Base-by-base conservation (phyloP, 1,139 yeast species). In the Pneumocystis canis region DNA sequence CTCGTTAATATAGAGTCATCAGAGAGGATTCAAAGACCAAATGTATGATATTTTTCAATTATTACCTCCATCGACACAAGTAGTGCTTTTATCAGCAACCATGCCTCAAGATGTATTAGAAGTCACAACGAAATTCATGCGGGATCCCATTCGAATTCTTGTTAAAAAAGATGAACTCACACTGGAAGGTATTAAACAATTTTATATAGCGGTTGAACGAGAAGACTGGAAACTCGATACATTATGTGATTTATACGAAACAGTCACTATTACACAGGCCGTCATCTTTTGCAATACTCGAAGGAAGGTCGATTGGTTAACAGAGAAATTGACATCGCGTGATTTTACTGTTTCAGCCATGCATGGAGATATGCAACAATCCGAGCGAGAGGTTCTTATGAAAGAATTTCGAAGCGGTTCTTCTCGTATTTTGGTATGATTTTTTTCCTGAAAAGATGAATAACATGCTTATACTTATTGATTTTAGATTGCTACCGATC, bases 211-310 rank as follows among this genome's bases (percentile, higher is more conserved):
- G 74, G 96, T 90, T 71, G 97, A 89, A 77, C 81, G 84, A 79
- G 97, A 92, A 79, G 84, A 84, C 69, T 89, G 79, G 86, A 92
- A 92, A 80, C 87, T 89, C 73, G 97, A 90, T 78, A 89, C 96
- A 78, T 83, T 92, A 77, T 86, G 92, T 76, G 98, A 92, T 79
- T 83, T 92, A 77, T 92, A 92, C 80, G 97, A 90, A 78, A 87
- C 98, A 67, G 86, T 92, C 77, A 89, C 97, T 66, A 96, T 92
- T 72, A 90, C 98, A 71, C 98, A 92, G 80, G 96, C 98, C 66
- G 98, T 92, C 75, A 92, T 92, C 74, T 92, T 92, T 90, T 92
- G 98, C 83, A 92, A 92, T 88, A 92, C 97, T 76, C 88, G 95
- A 82, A 80, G 94, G 75, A 90, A 90, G 84, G 98, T 94, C 74